Evolutionary conservation across 305 asterid genomes (phyloP).

Genomic region (Fraxinus sp.): DNA sequence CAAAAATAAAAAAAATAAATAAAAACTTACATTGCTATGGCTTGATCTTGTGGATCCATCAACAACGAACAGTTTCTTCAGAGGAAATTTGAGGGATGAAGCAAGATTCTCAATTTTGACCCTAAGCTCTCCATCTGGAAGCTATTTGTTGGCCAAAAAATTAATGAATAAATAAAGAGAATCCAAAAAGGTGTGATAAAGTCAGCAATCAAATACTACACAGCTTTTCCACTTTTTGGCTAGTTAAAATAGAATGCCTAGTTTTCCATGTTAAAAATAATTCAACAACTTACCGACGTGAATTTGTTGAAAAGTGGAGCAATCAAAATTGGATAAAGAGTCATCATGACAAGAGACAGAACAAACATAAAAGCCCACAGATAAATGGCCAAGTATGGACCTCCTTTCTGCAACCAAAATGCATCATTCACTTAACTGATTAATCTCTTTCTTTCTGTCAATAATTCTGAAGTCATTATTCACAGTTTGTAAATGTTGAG

Average conservation of each 20-base stretch:
- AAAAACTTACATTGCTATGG: slow-evolving; percentile 85
- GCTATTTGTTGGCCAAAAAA: slow-evolving; percentile 44
- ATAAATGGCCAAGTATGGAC: slow-evolving; percentile 93
- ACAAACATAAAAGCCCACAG: slow-evolving; percentile 91
- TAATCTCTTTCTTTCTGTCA: neutral
- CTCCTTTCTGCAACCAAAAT: slow-evolving; percentile 86
- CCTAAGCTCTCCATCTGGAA: slow-evolving; percentile 87
- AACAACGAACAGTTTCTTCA: slow-evolving; percentile 84
- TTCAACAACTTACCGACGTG: slow-evolving; percentile 68
- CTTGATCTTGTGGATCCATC: slow-evolving; percentile 99
- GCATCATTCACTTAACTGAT: slow-evolving; percentile 12
- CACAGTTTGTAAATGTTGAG: neutral
- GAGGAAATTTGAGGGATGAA: slow-evolving; percentile 82
- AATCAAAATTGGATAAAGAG: slow-evolving; percentile 81
- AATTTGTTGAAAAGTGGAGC: slow-evolving; percentile 99
- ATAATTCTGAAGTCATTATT: neutral
- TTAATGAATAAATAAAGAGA: neutral
- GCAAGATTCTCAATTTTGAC: slow-evolving; percentile 84
- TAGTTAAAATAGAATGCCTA: neutral
- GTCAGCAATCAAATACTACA: neutral
- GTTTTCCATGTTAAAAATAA: neutral
- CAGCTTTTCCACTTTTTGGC: neutral
- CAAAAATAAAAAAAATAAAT: neutral
- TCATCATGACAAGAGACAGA: slow-evolving; percentile 89
- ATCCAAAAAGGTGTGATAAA: neutral